Conservation (phyloP, 352 stramenopile species). For the Globisporangium perplexum region DNA sequence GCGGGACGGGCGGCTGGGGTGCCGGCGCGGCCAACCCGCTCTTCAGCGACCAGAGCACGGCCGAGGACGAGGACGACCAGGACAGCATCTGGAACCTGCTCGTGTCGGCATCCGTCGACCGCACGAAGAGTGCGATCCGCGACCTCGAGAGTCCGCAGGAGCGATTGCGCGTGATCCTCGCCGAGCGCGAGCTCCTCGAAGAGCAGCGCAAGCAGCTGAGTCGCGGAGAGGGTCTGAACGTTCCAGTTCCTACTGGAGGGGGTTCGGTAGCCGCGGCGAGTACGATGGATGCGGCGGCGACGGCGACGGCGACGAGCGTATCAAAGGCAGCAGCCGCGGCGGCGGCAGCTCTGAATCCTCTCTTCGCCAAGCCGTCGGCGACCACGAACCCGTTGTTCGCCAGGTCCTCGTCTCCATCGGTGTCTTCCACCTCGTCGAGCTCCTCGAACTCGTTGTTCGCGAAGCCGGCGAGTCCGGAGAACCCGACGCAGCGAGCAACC, state of each 20-base stretch:
- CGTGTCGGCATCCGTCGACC: slow-evolving; percentile 62
- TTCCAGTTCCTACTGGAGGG: slow-evolving; percentile 7
- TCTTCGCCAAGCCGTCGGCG: slow-evolving; percentile 2
- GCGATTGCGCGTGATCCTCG: slow-evolving; percentile 49
- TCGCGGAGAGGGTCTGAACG: background rate
- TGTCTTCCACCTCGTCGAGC: background rate
- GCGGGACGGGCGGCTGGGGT: background rate
- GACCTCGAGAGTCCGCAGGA: slow-evolving; percentile 40
- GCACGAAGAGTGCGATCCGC: slow-evolving; percentile 43
- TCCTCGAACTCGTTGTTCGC: slow-evolving; percentile 20
- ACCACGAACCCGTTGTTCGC: slow-evolving; percentile 4
- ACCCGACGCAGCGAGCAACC: background rate
- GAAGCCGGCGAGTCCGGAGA: background rate
- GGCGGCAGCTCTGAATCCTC: background rate
- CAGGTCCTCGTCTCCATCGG: background rate
- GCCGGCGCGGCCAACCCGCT: slow-evolving; percentile 29
- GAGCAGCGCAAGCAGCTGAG: slow-evolving; percentile 48
- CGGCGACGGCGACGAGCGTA: background rate
- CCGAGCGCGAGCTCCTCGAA: slow-evolving; percentile 58
- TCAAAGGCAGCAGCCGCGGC: background rate
- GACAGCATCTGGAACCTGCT: slow-evolving; percentile 73
- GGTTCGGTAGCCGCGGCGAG: background rate
- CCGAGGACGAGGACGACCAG: slow-evolving; percentile 40
- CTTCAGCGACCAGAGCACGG: slow-evolving; percentile 41
- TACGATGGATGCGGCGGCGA: background rate